phyloP scores from a whole-genome alignment of 2,329 filamentous ascomycete species.

The Alternaria conjuncta region DNA sequence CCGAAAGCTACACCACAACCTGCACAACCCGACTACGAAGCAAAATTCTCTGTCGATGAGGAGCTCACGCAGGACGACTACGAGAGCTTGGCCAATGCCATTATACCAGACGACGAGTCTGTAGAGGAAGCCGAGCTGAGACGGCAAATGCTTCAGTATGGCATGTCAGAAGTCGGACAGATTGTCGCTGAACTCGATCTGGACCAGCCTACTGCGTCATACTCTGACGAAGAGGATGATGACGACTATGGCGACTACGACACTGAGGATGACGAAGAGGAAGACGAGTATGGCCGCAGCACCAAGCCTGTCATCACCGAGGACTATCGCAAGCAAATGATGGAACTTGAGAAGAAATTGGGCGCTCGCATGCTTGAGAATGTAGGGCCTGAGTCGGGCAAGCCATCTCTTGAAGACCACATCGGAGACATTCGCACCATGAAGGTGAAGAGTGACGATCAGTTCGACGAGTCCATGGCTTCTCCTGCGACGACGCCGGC shows the following conservation, averaged over 20 bases:
- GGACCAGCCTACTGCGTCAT: slow-evolving; percentile 66
- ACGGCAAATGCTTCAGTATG: slow-evolving; percentile 89
- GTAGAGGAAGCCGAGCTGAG: slow-evolving; percentile 80
- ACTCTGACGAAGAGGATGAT: slow-evolving; percentile 57
- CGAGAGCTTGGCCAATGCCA: slow-evolving; percentile 51
- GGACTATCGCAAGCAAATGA: slow-evolving; percentile 82
- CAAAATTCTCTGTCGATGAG: slow-evolving; percentile 44
- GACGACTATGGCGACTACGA: slow-evolving; percentile 51
- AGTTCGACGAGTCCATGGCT: slow-evolving; percentile 37
- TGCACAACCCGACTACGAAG: slow-evolving; percentile 30
- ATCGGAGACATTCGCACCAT: slow-evolving; percentile 66
- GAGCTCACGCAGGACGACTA: slow-evolving; percentile 51
- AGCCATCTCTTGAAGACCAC: slow-evolving; percentile 50
- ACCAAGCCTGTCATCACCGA: slow-evolving; percentile 71
- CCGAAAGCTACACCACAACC: background rate
- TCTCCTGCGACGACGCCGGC: background rate
- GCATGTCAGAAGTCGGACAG: slow-evolving; percentile 83
- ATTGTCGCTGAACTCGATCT: slow-evolving; percentile 92
- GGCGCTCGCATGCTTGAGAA: slow-evolving; percentile 64
- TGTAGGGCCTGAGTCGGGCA: slow-evolving; percentile 57
- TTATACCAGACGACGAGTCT: slow-evolving; percentile 77
- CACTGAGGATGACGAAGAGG: slow-evolving; percentile 67
- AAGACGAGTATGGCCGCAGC: slow-evolving; percentile 78
- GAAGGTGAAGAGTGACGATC: slow-evolving; percentile 51
- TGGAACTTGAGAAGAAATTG: slow-evolving; percentile 81